Percentiles rank a stretch among this genome's conserved stretches.
phyloP scores from a whole-genome alignment of 805 yeast species.

The Candida succiphila region DNA sequence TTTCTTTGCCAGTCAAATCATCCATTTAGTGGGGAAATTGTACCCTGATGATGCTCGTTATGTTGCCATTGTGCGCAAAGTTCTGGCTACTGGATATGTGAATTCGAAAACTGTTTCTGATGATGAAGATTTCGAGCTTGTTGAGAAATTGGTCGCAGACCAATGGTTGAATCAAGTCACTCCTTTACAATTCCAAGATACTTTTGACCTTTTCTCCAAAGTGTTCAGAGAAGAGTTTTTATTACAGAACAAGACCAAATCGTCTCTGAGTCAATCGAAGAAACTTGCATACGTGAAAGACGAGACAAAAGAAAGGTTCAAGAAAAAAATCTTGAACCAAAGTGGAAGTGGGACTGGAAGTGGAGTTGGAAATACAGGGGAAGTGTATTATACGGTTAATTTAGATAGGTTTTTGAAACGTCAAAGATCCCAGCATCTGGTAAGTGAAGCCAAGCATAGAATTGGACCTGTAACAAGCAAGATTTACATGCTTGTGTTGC shows the following conservation, averaged over 20 bases:
- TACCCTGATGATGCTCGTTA: slow-evolving; percentile 29
- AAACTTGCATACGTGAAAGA: slow-evolving; percentile 54
- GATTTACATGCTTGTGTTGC: slow-evolving; percentile 51
- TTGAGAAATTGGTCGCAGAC: slow-evolving; percentile 36
- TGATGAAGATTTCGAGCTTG: slow-evolving; percentile 12
- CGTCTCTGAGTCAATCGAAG: slow-evolving; percentile 40
- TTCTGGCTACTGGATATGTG: slow-evolving; percentile 62
- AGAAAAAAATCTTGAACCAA: slow-evolving; percentile 5
- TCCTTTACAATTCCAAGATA: slow-evolving; percentile 18
- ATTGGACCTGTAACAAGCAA: slow-evolving; percentile 60
- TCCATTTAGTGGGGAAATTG: slow-evolving; percentile 37
- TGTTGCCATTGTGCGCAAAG: slow-evolving; percentile 58
- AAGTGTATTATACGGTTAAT: slow-evolving; percentile 47
- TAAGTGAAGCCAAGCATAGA: slow-evolving; percentile 51
- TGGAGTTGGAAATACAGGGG: not conserved
- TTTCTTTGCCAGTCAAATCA: slow-evolving; percentile 70
- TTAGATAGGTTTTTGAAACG: slow-evolving; percentile 58
- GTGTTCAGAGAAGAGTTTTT: slow-evolving; percentile 29
- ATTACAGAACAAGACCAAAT: slow-evolving; percentile 18
- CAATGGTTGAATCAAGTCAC: slow-evolving; percentile 42
- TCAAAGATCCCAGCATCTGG: slow-evolving; percentile 55
- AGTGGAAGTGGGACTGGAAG: slow-evolving; percentile 3
- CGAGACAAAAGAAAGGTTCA: slow-evolving; percentile 28
- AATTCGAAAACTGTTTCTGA: no score
- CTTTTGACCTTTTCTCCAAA: slow-evolving; percentile 20